Percentiles rank a stretch among this genome's conserved stretches.
Evolutionary conservation across 2,329 filamentous ascomycete species (phyloP).

Genomic region (Aspergillaceae sp.): DNA sequence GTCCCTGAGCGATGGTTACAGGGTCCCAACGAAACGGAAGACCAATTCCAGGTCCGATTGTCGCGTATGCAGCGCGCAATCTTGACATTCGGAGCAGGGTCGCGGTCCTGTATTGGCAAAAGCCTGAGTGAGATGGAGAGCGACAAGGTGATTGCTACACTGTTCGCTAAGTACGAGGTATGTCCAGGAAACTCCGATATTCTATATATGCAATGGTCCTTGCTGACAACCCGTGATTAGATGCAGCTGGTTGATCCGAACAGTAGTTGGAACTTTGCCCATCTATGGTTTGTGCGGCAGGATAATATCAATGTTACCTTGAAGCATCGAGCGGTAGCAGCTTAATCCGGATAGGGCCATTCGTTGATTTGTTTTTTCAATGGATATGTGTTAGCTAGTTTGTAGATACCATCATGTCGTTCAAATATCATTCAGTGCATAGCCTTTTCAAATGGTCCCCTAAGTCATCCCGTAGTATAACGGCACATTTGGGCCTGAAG

Average conservation of each 20-base stretch:
- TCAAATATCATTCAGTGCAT: no score
- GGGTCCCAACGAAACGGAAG: slow-evolving; percentile 4
- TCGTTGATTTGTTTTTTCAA: no score
- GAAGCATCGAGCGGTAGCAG: neutral
- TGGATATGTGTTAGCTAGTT: no score
- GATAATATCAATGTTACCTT: slow-evolving; percentile 9
- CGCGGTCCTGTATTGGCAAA: slow-evolving; percentile 11
- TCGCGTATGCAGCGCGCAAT: slow-evolving; percentile 13
- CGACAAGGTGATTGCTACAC: slow-evolving; percentile 14
- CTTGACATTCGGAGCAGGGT: slow-evolving; percentile 15
- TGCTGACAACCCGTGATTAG: slow-evolving; percentile 8
- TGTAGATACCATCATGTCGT: no score
- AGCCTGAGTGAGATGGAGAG: slow-evolving; percentile 5
- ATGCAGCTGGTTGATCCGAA: slow-evolving; percentile 28
- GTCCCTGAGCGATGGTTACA: slow-evolving; percentile 24
- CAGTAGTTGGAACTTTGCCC: slow-evolving; percentile 32
- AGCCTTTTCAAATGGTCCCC: no score
- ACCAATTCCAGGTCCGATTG: slow-evolving; percentile 7
- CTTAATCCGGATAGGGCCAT: no score
- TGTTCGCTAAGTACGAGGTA: slow-evolving; percentile 39
- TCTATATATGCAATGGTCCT: no score
- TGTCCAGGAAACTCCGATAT: slow-evolving; percentile 8
- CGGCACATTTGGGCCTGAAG: no score
- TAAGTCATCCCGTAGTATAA: no score
- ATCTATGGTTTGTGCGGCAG: slow-evolving; percentile 36